Evolutionary conservation across 2,329 filamentous ascomycete genomes (phyloP).

Genomic region (Blumeria hordei): DNA sequence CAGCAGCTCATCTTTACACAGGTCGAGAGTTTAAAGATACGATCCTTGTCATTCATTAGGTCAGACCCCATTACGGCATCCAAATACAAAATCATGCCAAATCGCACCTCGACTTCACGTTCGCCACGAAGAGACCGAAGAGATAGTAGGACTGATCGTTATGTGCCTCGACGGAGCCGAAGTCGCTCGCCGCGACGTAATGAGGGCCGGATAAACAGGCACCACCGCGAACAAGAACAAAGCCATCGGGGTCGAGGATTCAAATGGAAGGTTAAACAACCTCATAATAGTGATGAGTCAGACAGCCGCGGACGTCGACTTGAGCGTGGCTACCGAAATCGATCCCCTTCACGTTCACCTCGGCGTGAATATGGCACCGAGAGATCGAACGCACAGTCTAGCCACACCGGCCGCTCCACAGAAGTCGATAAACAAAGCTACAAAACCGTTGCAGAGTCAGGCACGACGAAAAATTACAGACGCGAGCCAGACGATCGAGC

Average conservation of each 20-base stretch:
- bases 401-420: too few species aligned
- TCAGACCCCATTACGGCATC: too few species aligned
- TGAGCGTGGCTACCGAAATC: constrained; percentile 27
- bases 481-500: background rate
- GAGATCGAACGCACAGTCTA: too few species aligned
- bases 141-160: background rate
- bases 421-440: too few species aligned
- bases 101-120: background rate
- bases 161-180: constrained; percentile 12
- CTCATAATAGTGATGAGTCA: constrained; percentile 19
- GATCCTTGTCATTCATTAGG: too few species aligned
- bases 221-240: constrained; percentile 9
- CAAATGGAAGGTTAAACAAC: constrained; percentile 32
- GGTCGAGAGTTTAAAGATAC: too few species aligned
- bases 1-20: too few species aligned
- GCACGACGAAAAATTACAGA: background rate
- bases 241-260: constrained; percentile 19
- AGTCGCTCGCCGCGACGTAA: constrained; percentile 21
- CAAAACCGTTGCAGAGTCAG: background rate
- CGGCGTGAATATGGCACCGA: constrained; percentile 3
- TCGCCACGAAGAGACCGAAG: background rate
- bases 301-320: constrained; percentile 22
- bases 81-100: too few species aligned
- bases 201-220: constrained; percentile 12
- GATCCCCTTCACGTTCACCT: constrained; percentile 17